Conservation (phyloP, 2,329 filamentous ascomycete species). For the Xylaria multiplex region DNA sequence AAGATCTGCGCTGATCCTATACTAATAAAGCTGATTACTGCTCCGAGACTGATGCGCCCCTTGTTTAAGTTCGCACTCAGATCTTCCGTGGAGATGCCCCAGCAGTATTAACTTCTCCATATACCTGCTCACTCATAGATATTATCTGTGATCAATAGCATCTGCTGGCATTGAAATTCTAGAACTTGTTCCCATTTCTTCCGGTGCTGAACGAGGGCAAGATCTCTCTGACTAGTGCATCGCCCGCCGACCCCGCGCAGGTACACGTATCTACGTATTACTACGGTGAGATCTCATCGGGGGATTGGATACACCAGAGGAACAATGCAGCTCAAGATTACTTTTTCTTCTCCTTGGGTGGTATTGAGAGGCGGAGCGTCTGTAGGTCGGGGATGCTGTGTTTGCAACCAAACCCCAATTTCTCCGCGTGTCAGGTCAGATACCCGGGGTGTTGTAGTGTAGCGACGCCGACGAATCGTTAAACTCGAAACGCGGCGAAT, state of each 20-base stretch:
- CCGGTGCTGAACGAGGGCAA: not conserved
- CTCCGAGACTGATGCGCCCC: conserved; percentile 6
- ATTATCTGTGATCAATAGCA: conserved; percentile 3
- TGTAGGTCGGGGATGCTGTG: not conserved
- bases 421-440: conserved; percentile 27
- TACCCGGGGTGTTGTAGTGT: not conserved
- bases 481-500: conserved; percentile 7
- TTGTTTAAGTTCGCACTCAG: not conserved
- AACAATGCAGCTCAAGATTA: not conserved
- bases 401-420: conserved; percentile 11
- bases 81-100: not conserved
- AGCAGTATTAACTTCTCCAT: not conserved
- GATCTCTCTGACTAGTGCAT: conserved; percentile 11
- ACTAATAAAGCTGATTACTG: conserved; percentile 17
- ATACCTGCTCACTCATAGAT: not conserved
- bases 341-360: not conserved
- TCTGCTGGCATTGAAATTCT: not conserved
- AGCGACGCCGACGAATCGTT: conserved; percentile 6
- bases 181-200: not conserved
- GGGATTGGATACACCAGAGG: not conserved
- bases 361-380: conserved; percentile 6
- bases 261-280: conserved; percentile 12
- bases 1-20: conserved; percentile 18
- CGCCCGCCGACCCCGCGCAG: conserved; percentile 16
- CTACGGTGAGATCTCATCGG: conserved; percentile 7